Evolutionary conservation across 176 grass and related monocot species (phyloP).

Genomic region (Zoysia japonica): DNA sequence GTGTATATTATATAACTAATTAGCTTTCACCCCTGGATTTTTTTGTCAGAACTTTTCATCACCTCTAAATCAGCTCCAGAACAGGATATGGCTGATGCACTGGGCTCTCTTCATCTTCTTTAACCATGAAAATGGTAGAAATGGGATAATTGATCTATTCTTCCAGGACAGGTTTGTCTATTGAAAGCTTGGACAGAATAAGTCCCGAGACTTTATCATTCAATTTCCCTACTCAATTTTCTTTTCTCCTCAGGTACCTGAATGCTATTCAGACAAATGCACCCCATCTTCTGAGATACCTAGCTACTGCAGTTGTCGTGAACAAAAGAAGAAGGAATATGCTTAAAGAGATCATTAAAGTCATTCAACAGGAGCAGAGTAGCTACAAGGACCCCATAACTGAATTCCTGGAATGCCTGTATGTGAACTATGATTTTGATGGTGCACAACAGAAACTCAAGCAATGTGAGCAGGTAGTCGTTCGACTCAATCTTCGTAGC

Average conservation of each 20-base stretch:
- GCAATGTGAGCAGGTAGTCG: conserved; percentile 67
- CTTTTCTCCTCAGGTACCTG: conserved; percentile 54
- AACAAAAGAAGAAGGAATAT: conserved; percentile 98
- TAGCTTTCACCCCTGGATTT: background rate
- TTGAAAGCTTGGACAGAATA: background rate
- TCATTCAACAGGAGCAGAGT: conserved; percentile 85
- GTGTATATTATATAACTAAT: background rate
- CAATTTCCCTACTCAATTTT: background rate
- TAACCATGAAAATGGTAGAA: conserved; percentile 88
- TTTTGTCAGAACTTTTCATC: conserved; percentile 68
- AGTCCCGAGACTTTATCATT: background rate
- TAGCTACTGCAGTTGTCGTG: conserved; percentile 72
- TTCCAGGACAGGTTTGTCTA: conserved; percentile 86
- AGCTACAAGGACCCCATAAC: conserved; percentile 79
- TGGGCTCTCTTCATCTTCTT: conserved; percentile 89
- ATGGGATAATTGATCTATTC: conserved; percentile 88
- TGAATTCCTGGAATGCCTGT: conserved; percentile 79
- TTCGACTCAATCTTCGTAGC: background rate
- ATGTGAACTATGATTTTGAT: conserved; percentile 95
- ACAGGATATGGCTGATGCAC: conserved; percentile 97
- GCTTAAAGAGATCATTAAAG: conserved; percentile 87
- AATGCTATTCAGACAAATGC: conserved; percentile 91
- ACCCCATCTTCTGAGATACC: conserved; percentile 76
- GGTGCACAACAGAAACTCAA: conserved; percentile 75
- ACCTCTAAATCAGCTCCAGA: conserved; percentile 84